phyloP scores from a whole-genome alignment of 208 protist species.

The Wallacemonas collosoma region DNA sequence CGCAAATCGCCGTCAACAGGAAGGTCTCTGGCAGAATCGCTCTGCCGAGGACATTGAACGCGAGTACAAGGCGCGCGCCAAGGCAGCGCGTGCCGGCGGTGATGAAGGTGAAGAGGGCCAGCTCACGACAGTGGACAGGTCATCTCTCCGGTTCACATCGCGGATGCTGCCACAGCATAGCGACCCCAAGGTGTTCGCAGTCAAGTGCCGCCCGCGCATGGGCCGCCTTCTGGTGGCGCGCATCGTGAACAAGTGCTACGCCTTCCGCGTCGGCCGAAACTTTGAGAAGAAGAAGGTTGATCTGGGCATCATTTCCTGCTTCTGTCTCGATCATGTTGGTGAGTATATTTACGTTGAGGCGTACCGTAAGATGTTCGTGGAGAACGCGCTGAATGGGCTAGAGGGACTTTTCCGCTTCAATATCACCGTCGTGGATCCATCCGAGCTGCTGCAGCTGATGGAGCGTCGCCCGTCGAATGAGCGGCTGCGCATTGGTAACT shows the following conservation, averaged over 20 bases:
- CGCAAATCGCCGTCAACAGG: not conserved
- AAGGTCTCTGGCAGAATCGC: constrained; percentile 4
- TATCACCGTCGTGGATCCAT: constrained; percentile 84
- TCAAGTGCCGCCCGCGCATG: constrained; percentile 88
- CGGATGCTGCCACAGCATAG: constrained; percentile 70
- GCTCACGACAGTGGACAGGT: constrained; percentile 43
- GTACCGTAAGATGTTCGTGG: constrained; percentile 87
- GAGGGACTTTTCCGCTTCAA: constrained; percentile 85
- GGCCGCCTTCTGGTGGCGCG: constrained; percentile 82
- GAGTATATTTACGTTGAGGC: constrained; percentile 94
- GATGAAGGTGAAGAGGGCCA: constrained; percentile 20
- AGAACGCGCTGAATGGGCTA: constrained; percentile 87
- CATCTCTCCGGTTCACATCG: constrained; percentile 72
- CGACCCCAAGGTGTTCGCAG: constrained; percentile 91
- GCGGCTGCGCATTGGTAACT: constrained; percentile 71
- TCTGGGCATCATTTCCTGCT: constrained; percentile 92
- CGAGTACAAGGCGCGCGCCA: constrained; percentile 73
- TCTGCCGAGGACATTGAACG: constrained; percentile 69
- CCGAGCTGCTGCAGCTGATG: constrained; percentile 91
- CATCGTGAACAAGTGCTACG: constrained; percentile 93
- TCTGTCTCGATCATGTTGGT: constrained; percentile 88
- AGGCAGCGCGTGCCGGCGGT: constrained; percentile 17
- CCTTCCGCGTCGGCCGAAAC: constrained; percentile 80
- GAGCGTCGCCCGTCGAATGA: constrained; percentile 69
- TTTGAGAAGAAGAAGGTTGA: constrained; percentile 79